These are phyloP conservation scores for Daldinia loculata DNA, from an alignment of 495 filamentous ascomycete species.

Conservation along the genomic window DNA sequence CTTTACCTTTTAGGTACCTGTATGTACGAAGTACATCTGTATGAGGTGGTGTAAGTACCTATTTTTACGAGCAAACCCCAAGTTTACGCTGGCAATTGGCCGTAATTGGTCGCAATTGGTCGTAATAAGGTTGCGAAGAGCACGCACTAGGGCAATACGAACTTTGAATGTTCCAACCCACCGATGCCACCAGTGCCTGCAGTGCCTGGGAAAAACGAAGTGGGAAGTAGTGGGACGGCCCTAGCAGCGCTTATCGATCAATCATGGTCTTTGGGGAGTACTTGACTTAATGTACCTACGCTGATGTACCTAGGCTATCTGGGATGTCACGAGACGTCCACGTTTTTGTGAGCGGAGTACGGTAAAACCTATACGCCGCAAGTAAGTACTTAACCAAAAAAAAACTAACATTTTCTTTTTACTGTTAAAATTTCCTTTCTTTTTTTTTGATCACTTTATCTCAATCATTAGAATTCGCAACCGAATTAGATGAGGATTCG, in stretches of 20 bases:
- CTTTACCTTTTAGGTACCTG: background rate
- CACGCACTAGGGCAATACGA: slow-evolving; percentile 23
- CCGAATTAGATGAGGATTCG: background rate
- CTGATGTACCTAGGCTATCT: background rate
- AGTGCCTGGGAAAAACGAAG: background rate
- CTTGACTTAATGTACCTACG: background rate
- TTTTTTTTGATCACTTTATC: background rate
- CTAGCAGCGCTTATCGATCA: slow-evolving; percentile 1
- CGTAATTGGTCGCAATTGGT: background rate
- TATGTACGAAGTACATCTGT: no score
- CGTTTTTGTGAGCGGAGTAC: background rate
- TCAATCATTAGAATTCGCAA: background rate
- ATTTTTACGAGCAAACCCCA: background rate
- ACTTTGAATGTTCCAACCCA: slow-evolving; percentile 7
- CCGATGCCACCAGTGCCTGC: background rate
- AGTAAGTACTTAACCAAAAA: background rate
- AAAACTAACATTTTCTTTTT: background rate
- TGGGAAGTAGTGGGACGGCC: background rate
- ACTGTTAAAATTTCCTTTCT: background rate
- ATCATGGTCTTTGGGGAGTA: no score
- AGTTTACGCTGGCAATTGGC: background rate
- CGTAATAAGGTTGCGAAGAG: background rate
- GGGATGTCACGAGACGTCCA: background rate
- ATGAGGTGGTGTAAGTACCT: background rate
- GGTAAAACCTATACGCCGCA: background rate